Base-by-base conservation (phyloP, 495 filamentous ascomycete species). In the Podospora pseudocomata region DNA sequence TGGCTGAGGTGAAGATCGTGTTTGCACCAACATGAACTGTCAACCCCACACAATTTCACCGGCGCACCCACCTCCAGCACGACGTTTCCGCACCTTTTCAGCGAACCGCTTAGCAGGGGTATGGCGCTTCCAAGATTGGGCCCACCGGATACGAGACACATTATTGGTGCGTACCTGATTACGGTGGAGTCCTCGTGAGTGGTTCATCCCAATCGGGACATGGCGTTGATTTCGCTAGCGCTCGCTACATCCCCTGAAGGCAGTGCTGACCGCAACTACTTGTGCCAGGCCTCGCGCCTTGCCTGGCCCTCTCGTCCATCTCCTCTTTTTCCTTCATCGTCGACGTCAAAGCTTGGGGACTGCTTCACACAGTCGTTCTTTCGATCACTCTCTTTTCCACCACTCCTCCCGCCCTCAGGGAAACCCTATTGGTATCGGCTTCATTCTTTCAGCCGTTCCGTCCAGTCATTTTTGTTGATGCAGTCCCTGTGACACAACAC, bases 381-480 rank as follows among this genome's bases (percentile, higher is more conserved):
- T 78, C 71, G 60, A 32, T 59, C 68, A 60, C 57, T 64, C 61
- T 61, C 27, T 78, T 76, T 49, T 49, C 39, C 13, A 49, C 39
- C 39, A 70, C 68, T 53, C 73, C 63, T 76, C 72, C 66, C 71
- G 55, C 54, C 66, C 58, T n/a, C 59, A 69, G 73, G 73, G 65
- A 67, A 67, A 28, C 62, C 26, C 26, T 54, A 66, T 69, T 70
- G 73, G 79, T 75, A 66, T 85, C 89, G 86, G 88, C 91, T 94
- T 93, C 91, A 92, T 86, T 94, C 91, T 85, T 92, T 93, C 69
- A 83, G 81, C 83, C 80, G 83, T 74, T 72, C 82, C 77, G 80
- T 84, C 81, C 84, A 67, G 71, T 85, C 83, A 32, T 59, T 84
- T 84, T 76, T 69, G 70, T 75, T 75, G 68, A 74, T 75, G 70